Evolutionary conservation across 495 filamentous ascomycete genomes (phyloP), one percentile per base, ranked within the genome.

Genomic region (Lepraria neglecta): DNA sequence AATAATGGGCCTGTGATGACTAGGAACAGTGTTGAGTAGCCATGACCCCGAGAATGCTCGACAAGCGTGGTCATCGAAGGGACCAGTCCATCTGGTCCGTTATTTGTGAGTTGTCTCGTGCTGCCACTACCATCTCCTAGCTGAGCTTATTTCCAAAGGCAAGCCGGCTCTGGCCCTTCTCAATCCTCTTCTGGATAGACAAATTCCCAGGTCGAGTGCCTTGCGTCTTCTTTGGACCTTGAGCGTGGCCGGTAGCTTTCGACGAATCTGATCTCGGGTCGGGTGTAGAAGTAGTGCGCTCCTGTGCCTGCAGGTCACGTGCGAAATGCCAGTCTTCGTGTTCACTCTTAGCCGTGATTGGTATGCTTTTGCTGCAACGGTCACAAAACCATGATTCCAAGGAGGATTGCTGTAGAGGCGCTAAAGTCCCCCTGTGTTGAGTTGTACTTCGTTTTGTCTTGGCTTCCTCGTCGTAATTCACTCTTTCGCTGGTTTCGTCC

Each of bases 321-420:
- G 94, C 94, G 73, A 96, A 90, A 76, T 98, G 94, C 89, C 91
- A 98, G 71, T 98, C 94, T 45, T 89, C 79, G 69, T 98, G 94
- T 75, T 88, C 91, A 56, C 84, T 80, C 68, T 84, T 77, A 40
- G 83, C 80, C 64, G 75, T 68, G n/a, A 75, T 71, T 12, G 74
- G 75, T 27, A 95, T 68, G 38, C 71, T 63, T 63, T 78, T 76
- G 56, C 78, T 78, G 74, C 94, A 97, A 50, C 81, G 83, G 55
- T 73, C 65, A 71, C 92, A 97, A 62, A 73, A 72, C 72, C 82
- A 83, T 15, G 76, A 71, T 24, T 73, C 76, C 47, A 76, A 73
- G 62, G 73, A 69, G 54, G 67, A 64, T 59, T 79, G 74, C n/a
- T 68, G 62, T n/a, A 54, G 44, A 51, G 35, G n/a, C 40, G 38